Evolutionary conservation across 306 rosid genomes (phyloP).

Genomic region (Abrus pulchellus): DNA sequence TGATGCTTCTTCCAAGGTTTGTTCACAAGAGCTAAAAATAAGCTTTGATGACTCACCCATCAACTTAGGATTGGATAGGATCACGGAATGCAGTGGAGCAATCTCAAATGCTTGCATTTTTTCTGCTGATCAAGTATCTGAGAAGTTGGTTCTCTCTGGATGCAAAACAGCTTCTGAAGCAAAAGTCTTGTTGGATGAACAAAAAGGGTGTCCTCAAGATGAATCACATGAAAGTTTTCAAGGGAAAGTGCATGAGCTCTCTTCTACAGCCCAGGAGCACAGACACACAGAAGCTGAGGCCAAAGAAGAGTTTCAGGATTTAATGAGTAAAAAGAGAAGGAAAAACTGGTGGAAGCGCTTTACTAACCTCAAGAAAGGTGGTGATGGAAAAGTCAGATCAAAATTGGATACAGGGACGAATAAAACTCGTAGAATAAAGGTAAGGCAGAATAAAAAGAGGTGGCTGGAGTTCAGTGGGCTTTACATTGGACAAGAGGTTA

Average conservation of each 20-base stretch:
- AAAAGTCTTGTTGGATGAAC: conserved; percentile 42
- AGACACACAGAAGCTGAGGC: conserved; percentile 42
- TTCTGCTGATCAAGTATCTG: conserved; percentile 6
- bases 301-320: conserved; percentile 47
- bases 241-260: conserved; percentile 16
- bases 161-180: conserved; percentile 32
- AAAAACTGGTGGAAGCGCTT: conserved; percentile 64
- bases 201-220: conserved; percentile 32
- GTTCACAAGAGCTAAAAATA: conserved; percentile 44
- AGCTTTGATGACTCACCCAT: conserved; percentile 33
- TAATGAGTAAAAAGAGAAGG: conserved; percentile 50
- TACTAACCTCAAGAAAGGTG: conserved; percentile 42
- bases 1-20: conserved; percentile 46
- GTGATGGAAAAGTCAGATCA: conserved; percentile 42
- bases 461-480: conserved; percentile 67
- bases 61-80: conserved; percentile 54
- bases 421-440: conserved; percentile 52
- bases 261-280: not conserved
- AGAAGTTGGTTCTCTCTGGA: not conserved
- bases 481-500: conserved; percentile 64
- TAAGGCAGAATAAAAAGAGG: conserved; percentile 60
- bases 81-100: conserved; percentile 58
- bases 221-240: conserved; percentile 26
- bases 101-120: conserved; percentile 48
- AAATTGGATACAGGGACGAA: conserved; percentile 41